Conservation (phyloP, 169 alveolate genomes). For the Eimeria nieschulzi region DNA sequence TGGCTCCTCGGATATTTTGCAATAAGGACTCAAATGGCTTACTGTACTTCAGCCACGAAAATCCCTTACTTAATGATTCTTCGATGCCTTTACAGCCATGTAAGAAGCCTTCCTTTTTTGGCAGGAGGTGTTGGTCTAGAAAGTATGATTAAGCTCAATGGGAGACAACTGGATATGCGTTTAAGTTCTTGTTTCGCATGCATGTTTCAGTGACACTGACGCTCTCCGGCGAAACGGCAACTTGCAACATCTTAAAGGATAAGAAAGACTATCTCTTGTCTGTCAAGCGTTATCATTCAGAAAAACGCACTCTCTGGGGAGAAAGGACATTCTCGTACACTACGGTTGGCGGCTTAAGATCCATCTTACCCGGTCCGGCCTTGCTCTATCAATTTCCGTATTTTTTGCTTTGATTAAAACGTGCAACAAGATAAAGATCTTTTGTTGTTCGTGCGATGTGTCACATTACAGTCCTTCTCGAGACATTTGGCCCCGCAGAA, state of each 20-base stretch:
- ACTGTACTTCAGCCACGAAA: conserved; percentile 1
- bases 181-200: too few relatives aligned
- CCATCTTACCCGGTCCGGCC: conserved; percentile 41
- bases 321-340: not conserved
- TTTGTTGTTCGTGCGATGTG: not conserved
- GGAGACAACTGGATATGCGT: too few relatives aligned
- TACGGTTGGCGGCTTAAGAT: not conserved
- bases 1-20: conserved; percentile 40
- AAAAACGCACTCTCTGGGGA: not conserved
- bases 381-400: not conserved
- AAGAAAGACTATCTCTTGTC: not conserved
- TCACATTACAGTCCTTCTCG: not conserved
- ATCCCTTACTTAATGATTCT: not conserved
- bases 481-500: conserved; percentile 3
- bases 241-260: not conserved
- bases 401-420: not conserved
- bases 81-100: conserved; percentile 21
- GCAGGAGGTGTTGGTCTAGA: too few relatives aligned
- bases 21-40: not conserved
- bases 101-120: not conserved
- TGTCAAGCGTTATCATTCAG: conserved; percentile 26
- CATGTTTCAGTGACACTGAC: conserved; percentile 9
- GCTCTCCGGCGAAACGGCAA: conserved; percentile 55
- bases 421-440: not conserved
- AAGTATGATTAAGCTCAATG: too few relatives aligned